These are phyloP conservation scores for Populus hybrid DNA, from an alignment of 441 rosid species.

Conservation along the genomic window DNA sequence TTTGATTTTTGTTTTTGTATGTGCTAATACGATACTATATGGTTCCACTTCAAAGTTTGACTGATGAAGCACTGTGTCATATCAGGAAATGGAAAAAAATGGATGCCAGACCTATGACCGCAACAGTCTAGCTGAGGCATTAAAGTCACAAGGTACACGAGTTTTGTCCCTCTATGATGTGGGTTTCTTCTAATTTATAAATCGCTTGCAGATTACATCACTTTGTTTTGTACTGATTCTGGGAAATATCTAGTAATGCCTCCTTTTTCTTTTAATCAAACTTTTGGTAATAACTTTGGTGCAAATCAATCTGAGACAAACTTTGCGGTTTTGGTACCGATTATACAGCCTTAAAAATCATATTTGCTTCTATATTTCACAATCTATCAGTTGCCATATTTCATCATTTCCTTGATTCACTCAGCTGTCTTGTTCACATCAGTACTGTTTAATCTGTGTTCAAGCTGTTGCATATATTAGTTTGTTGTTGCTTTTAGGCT, in stretches of 20 bases:
- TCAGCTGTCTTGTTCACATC: background rate
- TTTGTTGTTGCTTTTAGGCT: conserved; percentile 13
- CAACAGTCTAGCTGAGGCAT: conserved; percentile 61
- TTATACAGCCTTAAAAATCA: background rate
- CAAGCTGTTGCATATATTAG: background rate
- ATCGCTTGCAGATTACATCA: background rate
- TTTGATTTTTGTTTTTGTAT: background rate
- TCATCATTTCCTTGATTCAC: background rate
- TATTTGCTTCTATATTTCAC: background rate
- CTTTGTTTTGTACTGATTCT: background rate
- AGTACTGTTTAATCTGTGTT: background rate
- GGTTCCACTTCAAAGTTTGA: background rate
- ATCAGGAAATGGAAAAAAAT: conserved; percentile 76
- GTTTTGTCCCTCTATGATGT: conserved; percentile 7
- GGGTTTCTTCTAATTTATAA: conserved; percentile 6
- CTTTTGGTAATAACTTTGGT: background rate
- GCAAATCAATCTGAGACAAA: background rate
- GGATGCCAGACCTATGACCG: conserved; percentile 50
- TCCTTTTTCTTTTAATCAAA: background rate
- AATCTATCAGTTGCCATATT: background rate
- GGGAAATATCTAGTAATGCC: background rate
- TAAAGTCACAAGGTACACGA: conserved; percentile 66
- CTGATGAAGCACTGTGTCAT: conserved; percentile 19
- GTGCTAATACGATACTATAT: background rate
- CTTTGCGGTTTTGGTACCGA: background rate